These are phyloP conservation scores for Phaeolepiota aurea DNA, from an alignment of 768 basidiomycete species.

Conservation along the genomic window DNA sequence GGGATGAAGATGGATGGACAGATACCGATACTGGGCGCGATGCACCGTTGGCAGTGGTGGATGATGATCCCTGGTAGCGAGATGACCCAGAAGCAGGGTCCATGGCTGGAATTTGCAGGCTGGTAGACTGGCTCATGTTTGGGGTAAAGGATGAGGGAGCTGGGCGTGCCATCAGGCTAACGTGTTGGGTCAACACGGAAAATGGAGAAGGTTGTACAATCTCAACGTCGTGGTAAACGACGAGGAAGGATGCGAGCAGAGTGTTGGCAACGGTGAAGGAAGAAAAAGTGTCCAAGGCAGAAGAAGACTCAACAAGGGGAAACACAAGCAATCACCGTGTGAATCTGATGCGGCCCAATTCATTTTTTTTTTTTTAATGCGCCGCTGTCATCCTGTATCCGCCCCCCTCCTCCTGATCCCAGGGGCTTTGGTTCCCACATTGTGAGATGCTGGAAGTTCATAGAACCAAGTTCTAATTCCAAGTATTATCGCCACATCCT, in stretches of 20 bases:
- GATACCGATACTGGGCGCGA: constrained; percentile 54
- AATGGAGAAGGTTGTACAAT: background rate
- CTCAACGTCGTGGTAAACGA: background rate
- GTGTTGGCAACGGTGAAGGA: background rate
- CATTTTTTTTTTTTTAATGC: background rate
- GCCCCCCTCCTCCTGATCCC: no score
- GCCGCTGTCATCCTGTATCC: background rate
- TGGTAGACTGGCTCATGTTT: constrained; percentile 13
- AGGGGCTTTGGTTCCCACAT: background rate
- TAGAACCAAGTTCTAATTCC: background rate
- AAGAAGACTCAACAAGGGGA: constrained; percentile 1
- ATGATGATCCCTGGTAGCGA: constrained; percentile 20
- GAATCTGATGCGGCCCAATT: background rate
- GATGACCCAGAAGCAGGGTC: constrained; percentile 31
- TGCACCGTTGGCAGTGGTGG: constrained; percentile 13
- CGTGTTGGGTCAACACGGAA: background rate
- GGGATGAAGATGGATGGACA: constrained; percentile 37
- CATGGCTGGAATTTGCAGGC: constrained; percentile 19
- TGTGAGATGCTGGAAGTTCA: background rate
- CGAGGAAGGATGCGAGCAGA: background rate
- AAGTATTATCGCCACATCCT: no score
- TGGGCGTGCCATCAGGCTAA: constrained; percentile 1
- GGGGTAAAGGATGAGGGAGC: background rate
- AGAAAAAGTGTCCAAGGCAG: background rate
- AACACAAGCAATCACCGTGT: background rate